Evolutionary conservation across 768 basidiomycete species (phyloP), one percentile per base, ranked within the genome.

Genomic region (Kwoniella sp.): DNA sequence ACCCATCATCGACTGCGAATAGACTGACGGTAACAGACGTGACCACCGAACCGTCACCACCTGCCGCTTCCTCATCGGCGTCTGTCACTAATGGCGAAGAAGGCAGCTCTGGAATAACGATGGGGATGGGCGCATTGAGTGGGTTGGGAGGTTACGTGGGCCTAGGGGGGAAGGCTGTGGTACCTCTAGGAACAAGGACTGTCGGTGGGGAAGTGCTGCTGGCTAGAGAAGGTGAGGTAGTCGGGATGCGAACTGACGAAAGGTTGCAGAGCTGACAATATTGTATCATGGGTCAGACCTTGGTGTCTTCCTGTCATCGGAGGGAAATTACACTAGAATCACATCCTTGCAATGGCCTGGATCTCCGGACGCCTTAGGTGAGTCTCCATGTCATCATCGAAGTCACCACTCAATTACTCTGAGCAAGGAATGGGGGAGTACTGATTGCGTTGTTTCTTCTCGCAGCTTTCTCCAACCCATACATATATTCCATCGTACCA

Each of bases 111-210:
- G 68, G 71, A 2, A 38, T 74, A 1, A 52, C 67, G 28, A 66
- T 62, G 45, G 73, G 73, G 15, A 65, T 74, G 51, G 72, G 76
- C 3, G 73, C 77, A 0, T 61, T 81, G 41, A 70, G 59, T 28
- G 79, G 79, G 15, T 53, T 81, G n/a, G 79, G 79, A 29, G 79
- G 79, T 26, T 81, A 81, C 61, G 75, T 81, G 5, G 79, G 79
- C 5, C 45, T 78, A 48, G 76, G 76, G 7, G 55, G 53, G 23
- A 79, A 74, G 61, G 74, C 68, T 50, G 71, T 63, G 22, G 63
- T 58, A 28, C 77, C 70, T 1, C 63, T 77, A 1, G 75, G 75
- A n/a, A 73, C 69, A 2, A 65, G 68, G 20, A 73, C 74, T 3
- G 64, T 58, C 20, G 73, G 66, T 0, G 75, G 76, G 23, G 77